A percentile compares a stretch with the other conserved stretches of the same genome.
phyloP scores from a whole-genome alignment of 305 asterid species.

The Fraxinus xanthoxyloides region DNA sequence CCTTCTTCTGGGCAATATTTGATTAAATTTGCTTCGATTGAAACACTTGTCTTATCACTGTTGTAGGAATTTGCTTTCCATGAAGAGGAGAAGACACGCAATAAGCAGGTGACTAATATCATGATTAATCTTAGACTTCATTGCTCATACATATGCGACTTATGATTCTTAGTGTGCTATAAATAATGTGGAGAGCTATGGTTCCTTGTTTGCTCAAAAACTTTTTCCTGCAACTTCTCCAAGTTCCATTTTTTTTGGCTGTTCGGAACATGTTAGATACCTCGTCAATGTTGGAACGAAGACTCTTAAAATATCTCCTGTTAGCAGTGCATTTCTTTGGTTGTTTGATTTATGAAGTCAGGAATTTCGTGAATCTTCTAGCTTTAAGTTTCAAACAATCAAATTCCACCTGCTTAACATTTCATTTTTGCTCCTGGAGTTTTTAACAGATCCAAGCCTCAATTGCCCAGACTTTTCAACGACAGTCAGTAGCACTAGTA shows the following conservation, averaged over 20 bases:
- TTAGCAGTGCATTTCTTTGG: neutral
- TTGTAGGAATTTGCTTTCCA: slow-evolving; percentile 57
- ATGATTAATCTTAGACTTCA: neutral
- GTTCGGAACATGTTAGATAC: neutral
- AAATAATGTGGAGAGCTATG: neutral
- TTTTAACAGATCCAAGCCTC: slow-evolving; percentile 74
- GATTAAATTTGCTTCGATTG: slow-evolving; percentile 1
- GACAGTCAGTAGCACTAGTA: slow-evolving; percentile 92
- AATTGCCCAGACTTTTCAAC: slow-evolving; percentile 76
- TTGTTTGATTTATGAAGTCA: neutral
- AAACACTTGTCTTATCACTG: neutral
- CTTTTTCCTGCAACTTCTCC: neutral
- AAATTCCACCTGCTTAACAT: slow-evolving; percentile 2
- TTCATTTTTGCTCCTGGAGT: slow-evolving; percentile 20
- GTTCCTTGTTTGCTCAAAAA: neutral
- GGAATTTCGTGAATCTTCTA: neutral
- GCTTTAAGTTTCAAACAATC: neutral
- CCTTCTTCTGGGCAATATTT: neutral
- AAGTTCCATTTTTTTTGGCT: neutral
- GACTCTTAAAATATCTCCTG: neutral
- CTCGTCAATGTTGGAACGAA: neutral
- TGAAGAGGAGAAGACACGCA: slow-evolving; percentile 54
- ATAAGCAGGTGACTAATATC: slow-evolving; percentile 47
- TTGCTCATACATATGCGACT: neutral
- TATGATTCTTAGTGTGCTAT: neutral